Base-by-base conservation (phyloP, 228 moss, liverwort and hornwort species). In the Sphagnum magellanicum region DNA sequence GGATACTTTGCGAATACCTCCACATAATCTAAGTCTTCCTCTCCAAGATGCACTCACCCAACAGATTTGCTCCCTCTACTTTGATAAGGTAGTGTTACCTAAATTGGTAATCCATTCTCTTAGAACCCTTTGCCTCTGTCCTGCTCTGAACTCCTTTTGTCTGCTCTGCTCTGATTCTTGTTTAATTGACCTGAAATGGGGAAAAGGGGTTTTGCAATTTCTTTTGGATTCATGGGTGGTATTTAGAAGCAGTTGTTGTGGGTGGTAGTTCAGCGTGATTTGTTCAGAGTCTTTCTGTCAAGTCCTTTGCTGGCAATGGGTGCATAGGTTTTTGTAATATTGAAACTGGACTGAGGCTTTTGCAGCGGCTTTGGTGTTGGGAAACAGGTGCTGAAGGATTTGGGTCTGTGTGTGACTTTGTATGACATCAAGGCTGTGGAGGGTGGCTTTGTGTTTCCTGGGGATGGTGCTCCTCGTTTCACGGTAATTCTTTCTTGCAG, bases 381-480 rank as follows among this genome's bases (percentile, higher is more conserved):
- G 50, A 53, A 68, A n/a, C 87, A 95, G 92, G 80, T 93, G 16
- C 10, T 90, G 73, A 91, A 86, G 71, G 93, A 97, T 78, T 63
- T 97, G 53, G 93, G 96, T 65, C 79, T 93, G 5, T 91, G 90
- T 63, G 89, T 97, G 68, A 93, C 93, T 6, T 79, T 98, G 63
- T 97, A 98, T 68, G 97, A 98, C 78, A 88, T 98, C 67, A 83
- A 75, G 63, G 76, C 88, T 63, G 80, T 98, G 63, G 91, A 90
- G 66, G 93, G 93, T 72, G 97, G 97, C 16, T 91, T 89, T 49
- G 97, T 98, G 49, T 90, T 91, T 70, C 92, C 93, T 58, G 88
- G 93, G 52, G 93, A 98, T 77, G 97, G 97, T 75, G 88, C 91
- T 73, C 97, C 97, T 68, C 88, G 87, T 65, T 98, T 93, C 67